Evolutionary conservation across 2,329 filamentous ascomycete genomes (phyloP).

Genomic region (Orbilia javanica): DNA sequence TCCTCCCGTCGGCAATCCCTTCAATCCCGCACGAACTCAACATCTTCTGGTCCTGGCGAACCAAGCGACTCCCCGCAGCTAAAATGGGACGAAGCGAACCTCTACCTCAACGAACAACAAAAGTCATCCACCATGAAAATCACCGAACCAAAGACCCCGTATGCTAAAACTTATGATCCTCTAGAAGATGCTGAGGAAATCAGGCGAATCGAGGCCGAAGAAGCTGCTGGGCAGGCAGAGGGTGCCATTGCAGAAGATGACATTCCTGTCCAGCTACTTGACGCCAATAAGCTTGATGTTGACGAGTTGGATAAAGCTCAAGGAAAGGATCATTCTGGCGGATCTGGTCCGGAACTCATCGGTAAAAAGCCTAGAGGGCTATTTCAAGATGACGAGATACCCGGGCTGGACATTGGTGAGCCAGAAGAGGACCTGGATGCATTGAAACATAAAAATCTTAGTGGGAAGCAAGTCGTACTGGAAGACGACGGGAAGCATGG

Average conservation of each 20-base stretch:
- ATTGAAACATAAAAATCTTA: slow-evolving; percentile 45
- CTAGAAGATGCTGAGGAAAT: slow-evolving; percentile 84
- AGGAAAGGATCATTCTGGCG: slow-evolving; percentile 53
- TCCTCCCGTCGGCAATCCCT: slow-evolving; percentile 79
- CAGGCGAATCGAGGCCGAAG: slow-evolving; percentile 75
- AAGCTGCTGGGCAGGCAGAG: slow-evolving; percentile 77
- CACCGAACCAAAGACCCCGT: slow-evolving; percentile 97
- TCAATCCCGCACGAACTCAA: slow-evolving; percentile 65
- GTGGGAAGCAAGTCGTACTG: slow-evolving; percentile 37
- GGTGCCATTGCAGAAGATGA: slow-evolving; percentile 67
- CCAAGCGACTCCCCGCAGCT: slow-evolving; percentile 77
- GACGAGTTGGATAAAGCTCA: slow-evolving; percentile 56
- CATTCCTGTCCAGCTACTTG: slow-evolving; percentile 58
- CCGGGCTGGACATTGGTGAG: slow-evolving; percentile 90
- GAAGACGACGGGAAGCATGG: slow-evolving; percentile 63
- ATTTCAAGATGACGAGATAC: slow-evolving; percentile 80
- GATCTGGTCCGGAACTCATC: slow-evolving; percentile 41
- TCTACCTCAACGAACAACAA: slow-evolving; percentile 97
- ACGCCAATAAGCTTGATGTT: slow-evolving; percentile 54
- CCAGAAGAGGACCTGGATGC: slow-evolving; percentile 79
- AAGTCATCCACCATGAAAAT: slow-evolving; percentile 98
- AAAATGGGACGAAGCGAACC: slow-evolving; percentile 98
- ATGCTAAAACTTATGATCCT: slow-evolving; percentile 91
- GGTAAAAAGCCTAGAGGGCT: slow-evolving; percentile 53
- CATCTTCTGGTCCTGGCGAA: slow-evolving; percentile 67